phyloP scores from a whole-genome alignment of 2,329 filamentous ascomycete species.

The Ascomycota sp. region DNA sequence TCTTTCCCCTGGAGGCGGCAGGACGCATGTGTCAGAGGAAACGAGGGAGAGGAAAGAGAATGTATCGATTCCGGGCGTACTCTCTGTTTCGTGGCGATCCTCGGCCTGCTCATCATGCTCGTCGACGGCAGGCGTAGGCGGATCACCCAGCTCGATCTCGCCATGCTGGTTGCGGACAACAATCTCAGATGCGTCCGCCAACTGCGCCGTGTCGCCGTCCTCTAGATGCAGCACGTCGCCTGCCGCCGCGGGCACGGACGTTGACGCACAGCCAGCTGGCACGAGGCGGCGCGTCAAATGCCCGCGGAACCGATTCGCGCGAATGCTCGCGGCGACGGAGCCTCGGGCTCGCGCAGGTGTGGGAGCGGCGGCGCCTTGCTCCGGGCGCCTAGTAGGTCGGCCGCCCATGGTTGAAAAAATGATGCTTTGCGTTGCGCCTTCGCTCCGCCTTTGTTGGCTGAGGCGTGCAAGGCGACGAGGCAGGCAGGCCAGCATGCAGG shows the following conservation, averaged over 20 bases:
- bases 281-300: slow-evolving; percentile 28
- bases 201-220: slow-evolving; percentile 13
- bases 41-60: too few relatives aligned
- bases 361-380: background rate
- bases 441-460: too few relatives aligned
- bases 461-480: too few relatives aligned
- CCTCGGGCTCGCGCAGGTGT: slow-evolving; percentile 1
- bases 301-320: slow-evolving; percentile 35
- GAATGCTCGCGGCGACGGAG: slow-evolving; percentile 1
- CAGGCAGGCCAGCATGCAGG: too few relatives aligned
- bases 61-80: slow-evolving; percentile 9
- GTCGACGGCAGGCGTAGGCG: slow-evolving; percentile 29
- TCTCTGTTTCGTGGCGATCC: slow-evolving; percentile 35
- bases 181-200: slow-evolving; percentile 31
- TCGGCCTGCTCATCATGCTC: slow-evolving; percentile 36
- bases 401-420: background rate
- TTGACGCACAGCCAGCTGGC: slow-evolving; percentile 22
- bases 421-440: background rate
- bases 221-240: slow-evolving; percentile 27
- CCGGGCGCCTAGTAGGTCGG: too few relatives aligned
- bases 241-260: slow-evolving; percentile 8
- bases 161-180: slow-evolving; percentile 42
- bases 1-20: slow-evolving; percentile 26
- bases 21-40: too few relatives aligned
- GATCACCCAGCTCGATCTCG: slow-evolving; percentile 39